phyloP scores from a whole-genome alignment of 257 asterid genomes.

The Striga asiatica region DNA sequence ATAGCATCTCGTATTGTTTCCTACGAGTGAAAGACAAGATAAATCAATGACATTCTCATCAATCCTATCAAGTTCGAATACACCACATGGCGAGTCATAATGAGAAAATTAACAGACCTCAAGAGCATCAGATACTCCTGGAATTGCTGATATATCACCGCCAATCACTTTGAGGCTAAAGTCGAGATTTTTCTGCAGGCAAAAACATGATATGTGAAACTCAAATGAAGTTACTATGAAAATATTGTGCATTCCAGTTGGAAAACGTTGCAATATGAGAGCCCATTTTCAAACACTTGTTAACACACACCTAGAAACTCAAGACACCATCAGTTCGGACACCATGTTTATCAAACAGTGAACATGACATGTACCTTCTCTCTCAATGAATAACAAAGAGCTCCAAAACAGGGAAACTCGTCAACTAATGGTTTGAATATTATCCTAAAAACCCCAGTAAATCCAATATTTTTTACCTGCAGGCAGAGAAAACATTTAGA shows the following conservation, averaged over 20 bases:
- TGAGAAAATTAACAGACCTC: constrained; percentile 42
- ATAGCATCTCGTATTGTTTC: constrained; percentile 81
- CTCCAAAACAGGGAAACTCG: constrained; percentile 93
- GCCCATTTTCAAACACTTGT: no score
- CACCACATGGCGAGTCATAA: not conserved
- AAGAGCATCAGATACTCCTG: constrained; percentile 86
- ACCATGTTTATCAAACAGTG: not conserved
- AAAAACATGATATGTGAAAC: not conserved
- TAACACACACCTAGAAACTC: no score
- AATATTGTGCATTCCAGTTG: no score
- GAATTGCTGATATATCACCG: constrained; percentile 73
- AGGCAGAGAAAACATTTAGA: constrained; percentile 12
- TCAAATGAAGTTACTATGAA: not conserved
- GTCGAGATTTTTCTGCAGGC: constrained; percentile 70
- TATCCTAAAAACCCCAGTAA: constrained; percentile 85
- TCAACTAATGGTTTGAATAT: constrained; percentile 81
- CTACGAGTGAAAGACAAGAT: constrained; percentile 21
- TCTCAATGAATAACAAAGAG: constrained; percentile 71
- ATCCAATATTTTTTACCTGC: constrained; percentile 84
- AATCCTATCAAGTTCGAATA: no score
- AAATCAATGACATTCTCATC: no score
- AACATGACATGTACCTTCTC: constrained; percentile 37
- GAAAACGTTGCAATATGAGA: no score
- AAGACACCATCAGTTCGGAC: no score
- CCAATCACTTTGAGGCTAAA: constrained; percentile 83